phyloP scores from a whole-genome alignment of 2,329 filamentous ascomycete species.

The Pestalotiopsis sp. region DNA sequence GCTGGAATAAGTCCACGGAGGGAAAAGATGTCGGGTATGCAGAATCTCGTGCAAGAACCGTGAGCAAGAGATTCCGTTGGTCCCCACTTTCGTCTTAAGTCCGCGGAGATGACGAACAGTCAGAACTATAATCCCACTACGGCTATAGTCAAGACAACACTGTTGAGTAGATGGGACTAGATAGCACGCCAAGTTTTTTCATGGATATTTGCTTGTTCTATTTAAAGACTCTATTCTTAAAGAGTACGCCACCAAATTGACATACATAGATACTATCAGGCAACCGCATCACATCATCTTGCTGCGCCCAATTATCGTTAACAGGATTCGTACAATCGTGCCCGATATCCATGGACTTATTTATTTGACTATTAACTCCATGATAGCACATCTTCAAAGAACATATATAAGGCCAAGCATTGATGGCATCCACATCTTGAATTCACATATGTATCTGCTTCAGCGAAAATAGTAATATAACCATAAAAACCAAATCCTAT shows the following conservation, averaged over 20 bases:
- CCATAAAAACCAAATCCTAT: neutral
- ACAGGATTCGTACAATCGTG: too few relatives aligned
- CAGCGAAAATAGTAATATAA: neutral
- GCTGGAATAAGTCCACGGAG: neutral
- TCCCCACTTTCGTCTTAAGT: neutral
- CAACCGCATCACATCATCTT: too few relatives aligned
- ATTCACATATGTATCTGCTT: neutral
- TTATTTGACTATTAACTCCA: too few relatives aligned
- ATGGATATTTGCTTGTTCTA: too few relatives aligned
- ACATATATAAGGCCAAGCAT: neutral
- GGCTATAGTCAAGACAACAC: neutral
- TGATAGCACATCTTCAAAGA: neutral
- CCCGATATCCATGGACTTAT: too few relatives aligned
- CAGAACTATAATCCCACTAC: neutral
- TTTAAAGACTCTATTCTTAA: too few relatives aligned
- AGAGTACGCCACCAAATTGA: too few relatives aligned
- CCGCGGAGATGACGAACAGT: neutral
- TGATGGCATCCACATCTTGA: neutral
- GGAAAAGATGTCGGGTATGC: neutral
- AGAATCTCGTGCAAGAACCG: neutral
- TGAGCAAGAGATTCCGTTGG: neutral
- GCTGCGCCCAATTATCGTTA: too few relatives aligned
- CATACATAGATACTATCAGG: too few relatives aligned
- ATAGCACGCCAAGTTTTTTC: too few relatives aligned
- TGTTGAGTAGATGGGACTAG: too few relatives aligned